Conservation (phyloP, 2,329 filamentous ascomycete genomes). For the Fusarium continuum region DNA sequence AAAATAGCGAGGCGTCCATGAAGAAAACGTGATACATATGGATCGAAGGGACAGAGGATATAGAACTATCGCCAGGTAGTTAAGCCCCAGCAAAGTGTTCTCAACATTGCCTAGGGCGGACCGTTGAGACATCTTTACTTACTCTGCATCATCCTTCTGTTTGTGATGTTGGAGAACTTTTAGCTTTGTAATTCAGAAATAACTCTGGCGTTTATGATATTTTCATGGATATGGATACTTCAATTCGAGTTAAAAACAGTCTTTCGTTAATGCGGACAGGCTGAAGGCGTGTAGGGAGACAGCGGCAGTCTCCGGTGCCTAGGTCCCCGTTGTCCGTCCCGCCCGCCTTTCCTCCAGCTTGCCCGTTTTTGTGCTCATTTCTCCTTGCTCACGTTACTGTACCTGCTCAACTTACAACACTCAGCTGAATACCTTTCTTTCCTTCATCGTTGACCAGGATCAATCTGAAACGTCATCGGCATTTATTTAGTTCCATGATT, state of each 20-base stretch:
- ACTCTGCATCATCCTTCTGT: not conserved
- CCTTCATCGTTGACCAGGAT: not conserved
- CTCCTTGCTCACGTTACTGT: not conserved
- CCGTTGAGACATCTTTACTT: too few relatives aligned
- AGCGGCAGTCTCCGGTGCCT: slow-evolving; percentile 11
- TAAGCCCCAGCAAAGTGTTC: too few relatives aligned
- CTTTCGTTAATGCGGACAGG: not conserved
- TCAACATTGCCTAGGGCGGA: too few relatives aligned
- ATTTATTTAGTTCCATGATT: not conserved
- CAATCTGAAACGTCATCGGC: not conserved
- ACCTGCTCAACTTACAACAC: not conserved
- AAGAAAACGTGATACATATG: too few relatives aligned
- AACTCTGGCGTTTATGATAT: too few relatives aligned
- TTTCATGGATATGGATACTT: not conserved
- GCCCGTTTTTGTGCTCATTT: not conserved
- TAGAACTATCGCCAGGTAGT: too few relatives aligned
- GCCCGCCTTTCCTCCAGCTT: slow-evolving; percentile 8
- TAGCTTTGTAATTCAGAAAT: too few relatives aligned
- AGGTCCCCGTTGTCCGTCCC: too few relatives aligned
- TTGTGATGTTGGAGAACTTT: too few relatives aligned
- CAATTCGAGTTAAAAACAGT: slow-evolving; percentile 5
- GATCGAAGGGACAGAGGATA: too few relatives aligned
- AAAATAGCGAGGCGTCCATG: too few relatives aligned
- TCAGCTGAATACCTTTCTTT: not conserved
- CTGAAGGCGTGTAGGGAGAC: too few relatives aligned